Evolutionary conservation across 208 protist species (phyloP).

Genomic region (Trypanosoma conorhini): DNA sequence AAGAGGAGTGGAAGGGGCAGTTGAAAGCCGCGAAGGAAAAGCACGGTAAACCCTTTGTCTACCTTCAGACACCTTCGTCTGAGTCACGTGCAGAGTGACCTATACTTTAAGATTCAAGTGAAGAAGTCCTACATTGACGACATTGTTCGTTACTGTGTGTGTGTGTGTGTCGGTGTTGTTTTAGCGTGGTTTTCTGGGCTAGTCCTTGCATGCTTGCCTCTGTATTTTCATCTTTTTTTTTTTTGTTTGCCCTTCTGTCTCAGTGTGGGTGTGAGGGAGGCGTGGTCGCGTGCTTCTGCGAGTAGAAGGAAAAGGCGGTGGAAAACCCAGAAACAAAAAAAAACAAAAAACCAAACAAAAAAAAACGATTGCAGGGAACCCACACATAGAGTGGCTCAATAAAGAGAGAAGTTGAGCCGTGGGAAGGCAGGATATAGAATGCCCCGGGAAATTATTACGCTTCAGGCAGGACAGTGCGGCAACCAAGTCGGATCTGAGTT

Average conservation of each 20-base stretch:
- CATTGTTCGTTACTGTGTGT: not conserved
- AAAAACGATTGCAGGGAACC: not conserved
- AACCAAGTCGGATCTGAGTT: constrained; percentile 98
- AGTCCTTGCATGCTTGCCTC: not conserved
- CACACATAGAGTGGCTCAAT: not conserved
- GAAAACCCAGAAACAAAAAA: not conserved
- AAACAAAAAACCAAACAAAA: not conserved
- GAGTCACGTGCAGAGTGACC: not conserved
- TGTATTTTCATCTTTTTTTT: not conserved
- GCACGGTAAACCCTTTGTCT: constrained; percentile 26
- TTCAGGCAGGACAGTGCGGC: constrained; percentile 99
- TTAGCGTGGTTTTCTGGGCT: not conserved
- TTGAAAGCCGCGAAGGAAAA: constrained; percentile 44
- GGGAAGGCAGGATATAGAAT: constrained; percentile 53
- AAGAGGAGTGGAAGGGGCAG: constrained; percentile 38
- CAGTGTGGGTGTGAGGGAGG: not conserved
- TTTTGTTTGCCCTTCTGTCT: not conserved
- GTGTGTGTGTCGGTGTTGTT: not conserved
- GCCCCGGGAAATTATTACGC: constrained; percentile 99
- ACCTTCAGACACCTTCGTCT: constrained; percentile 5
- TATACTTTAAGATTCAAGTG: not conserved
- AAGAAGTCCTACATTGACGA: not conserved
- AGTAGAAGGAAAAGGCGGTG: not conserved
- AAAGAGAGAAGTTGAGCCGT: not conserved
- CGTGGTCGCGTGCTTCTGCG: not conserved